Base-by-base conservation (phyloP, 306 rosid species). In the Fragaria iinumae region DNA sequence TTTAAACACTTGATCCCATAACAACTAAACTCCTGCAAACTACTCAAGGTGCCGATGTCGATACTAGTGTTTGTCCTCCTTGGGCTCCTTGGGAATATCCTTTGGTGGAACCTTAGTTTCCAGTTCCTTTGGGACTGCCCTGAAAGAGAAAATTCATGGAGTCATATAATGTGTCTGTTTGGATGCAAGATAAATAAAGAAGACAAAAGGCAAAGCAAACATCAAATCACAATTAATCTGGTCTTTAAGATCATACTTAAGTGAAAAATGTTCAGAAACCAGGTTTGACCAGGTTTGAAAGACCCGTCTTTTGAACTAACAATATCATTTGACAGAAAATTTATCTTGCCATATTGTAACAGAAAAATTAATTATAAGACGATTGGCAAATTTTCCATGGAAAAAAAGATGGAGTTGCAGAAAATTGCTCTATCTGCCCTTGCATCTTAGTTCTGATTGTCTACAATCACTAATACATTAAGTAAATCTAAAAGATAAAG, bases 41-140 rank as follows among this genome's bases (percentile, higher is more conserved):
- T 38, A 16, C 69, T 34, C 3, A 1, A 12, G 68, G 69, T 29
- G 67, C 67, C 5, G n/a, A 14, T 32, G 43, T 63, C 43, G 0
- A 16, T 8, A 64, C 69, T 64, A 64, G 23, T 64, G 44, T 44
- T 34, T 64, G 21, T 64, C 68, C 9, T 63, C 69, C 69, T 64
- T 64, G 44, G 69, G 69, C 9, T 63, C 69, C 69, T 64, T 64
- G 44, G 69, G 69, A 34, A 17, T 8, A 32, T 64, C 69, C 23
- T 64, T 64, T 8, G 69, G 69, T 0, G 69, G 69, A 64, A 64
- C 69, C 69, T 64, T 64, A 2, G 69, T 64, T 17, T 64, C 69
- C 21, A 64, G 44, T 34, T 64, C 69, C 69, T 64, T 64, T 7
- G 69, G 69, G 18, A 17, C 44, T 2, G 39, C 44, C 69, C 69